Evolutionary conservation across 345 rosid genomes (phyloP).

Genomic region (Eucalyptus regnans): DNA sequence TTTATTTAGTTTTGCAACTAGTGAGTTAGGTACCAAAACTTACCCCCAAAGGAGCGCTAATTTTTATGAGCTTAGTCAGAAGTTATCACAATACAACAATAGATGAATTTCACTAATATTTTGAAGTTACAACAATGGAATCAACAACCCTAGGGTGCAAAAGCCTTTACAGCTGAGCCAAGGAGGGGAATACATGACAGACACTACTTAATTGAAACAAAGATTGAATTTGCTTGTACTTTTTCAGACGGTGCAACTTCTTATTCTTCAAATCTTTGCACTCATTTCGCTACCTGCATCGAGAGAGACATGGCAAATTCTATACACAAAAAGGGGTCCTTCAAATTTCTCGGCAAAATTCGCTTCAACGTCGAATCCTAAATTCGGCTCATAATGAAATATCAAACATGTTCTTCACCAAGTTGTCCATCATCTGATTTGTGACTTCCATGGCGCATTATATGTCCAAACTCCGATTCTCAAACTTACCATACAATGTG

Average conservation of each 20-base stretch:
- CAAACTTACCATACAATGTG: slow-evolving; percentile 2
- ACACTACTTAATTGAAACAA: neutral
- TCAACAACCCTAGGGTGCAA: neutral
- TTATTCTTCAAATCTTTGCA: neutral
- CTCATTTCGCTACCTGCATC: neutral
- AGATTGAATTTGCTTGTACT: neutral
- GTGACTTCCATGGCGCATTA: slow-evolving; percentile 18
- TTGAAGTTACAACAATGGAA: neutral
- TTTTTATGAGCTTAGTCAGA: neutral
- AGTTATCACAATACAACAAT: neutral
- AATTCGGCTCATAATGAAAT: slow-evolving; percentile 17
- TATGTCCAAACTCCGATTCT: neutral
- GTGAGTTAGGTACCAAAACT: neutral
- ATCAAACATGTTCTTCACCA: slow-evolving; percentile 25
- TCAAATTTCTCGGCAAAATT: neutral
- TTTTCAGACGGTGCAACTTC: neutral
- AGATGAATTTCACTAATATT: neutral
- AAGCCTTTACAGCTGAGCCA: neutral
- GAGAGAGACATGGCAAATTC: neutral
- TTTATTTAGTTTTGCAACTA: neutral
- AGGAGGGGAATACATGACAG: neutral
- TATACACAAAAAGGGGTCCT: neutral
- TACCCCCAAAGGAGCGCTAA: neutral
- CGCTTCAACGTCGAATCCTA: neutral
- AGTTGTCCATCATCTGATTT: slow-evolving; percentile 40